These are phyloP conservation scores for Solanum corneliomulleri DNA, from an alignment of 257 asterid species.

Conservation along the genomic window DNA sequence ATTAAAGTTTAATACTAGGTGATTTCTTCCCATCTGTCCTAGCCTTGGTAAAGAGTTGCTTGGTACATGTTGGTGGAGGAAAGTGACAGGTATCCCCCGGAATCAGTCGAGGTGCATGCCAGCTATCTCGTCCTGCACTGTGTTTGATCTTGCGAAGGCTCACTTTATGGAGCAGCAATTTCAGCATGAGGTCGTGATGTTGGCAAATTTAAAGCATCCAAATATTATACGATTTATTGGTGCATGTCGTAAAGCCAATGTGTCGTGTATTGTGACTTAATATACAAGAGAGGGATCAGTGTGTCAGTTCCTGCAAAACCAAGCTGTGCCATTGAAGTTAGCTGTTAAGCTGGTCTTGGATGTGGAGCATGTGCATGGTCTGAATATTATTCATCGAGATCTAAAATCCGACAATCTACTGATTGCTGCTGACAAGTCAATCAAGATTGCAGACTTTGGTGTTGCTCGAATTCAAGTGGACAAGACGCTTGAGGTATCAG, in stretches of 20 bases:
- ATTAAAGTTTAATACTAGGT: too few species aligned
- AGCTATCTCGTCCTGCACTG: too few species aligned
- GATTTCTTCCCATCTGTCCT: too few species aligned
- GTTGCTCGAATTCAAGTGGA: conserved; percentile 91
- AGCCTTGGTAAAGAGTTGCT: too few species aligned
- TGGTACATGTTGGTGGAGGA: too few species aligned
- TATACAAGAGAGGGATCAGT: conserved; percentile 96
- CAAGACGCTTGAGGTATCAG: conserved; percentile 74
- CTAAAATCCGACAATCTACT: conserved; percentile 91
- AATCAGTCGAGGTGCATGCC: too few species aligned
- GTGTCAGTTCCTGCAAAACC: conserved; percentile 76
- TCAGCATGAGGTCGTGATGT: conserved; percentile 96
- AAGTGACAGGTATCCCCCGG: too few species aligned
- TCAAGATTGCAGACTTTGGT: conserved; percentile 96
- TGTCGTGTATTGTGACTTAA: conserved; percentile 93
- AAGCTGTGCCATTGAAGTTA: conserved; percentile 80
- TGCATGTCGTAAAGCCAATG: conserved; percentile 87
- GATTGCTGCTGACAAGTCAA: conserved; percentile 83
- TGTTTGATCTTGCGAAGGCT: conserved; percentile 12
- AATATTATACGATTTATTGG: conserved; percentile 91
- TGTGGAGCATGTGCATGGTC: conserved; percentile 90
- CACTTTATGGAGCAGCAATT: conserved; percentile 90
- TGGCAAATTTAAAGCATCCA: conserved; percentile 75
- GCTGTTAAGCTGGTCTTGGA: conserved; percentile 96
- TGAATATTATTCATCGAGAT: conserved; percentile 80